Evolutionary conservation across 805 yeast species (phyloP).

Genomic region (Lipomyces yamanashiensis): DNA sequence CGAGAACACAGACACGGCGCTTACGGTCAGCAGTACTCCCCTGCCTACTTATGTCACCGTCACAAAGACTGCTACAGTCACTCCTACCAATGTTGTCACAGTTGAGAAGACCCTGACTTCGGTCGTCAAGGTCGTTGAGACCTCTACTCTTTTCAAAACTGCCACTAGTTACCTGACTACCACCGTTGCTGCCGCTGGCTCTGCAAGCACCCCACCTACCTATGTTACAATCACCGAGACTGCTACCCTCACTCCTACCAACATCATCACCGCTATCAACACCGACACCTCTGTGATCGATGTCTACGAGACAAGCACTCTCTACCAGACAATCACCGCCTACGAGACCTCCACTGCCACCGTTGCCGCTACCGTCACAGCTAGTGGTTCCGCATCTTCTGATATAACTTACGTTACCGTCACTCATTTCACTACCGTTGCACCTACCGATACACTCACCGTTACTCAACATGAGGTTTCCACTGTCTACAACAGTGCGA

Average conservation of each 20-base stretch:
- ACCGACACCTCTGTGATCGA: constrained; percentile 8
- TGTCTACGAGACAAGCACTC: constrained; percentile 10
- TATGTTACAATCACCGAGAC: constrained; percentile 16
- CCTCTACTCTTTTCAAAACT: not conserved
- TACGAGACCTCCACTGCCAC: not conserved
- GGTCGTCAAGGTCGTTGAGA: not conserved
- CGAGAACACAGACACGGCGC: not conserved
- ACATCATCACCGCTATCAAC: not conserved
- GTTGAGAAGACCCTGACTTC: constrained; percentile 3
- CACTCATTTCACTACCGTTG: constrained; percentile 11
- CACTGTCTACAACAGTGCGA: constrained; percentile 5
- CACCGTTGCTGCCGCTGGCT: not conserved
- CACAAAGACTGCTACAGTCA: constrained; percentile 3
- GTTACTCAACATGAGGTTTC: not conserved
- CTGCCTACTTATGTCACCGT: constrained; percentile 10
- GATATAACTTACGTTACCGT: constrained; percentile 19
- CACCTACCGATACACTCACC: constrained; percentile 17
- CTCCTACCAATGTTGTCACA: constrained; percentile 7
- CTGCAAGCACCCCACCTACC: not conserved
- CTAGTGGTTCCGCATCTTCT: not conserved
- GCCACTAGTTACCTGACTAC: not conserved
- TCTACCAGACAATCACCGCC: not conserved
- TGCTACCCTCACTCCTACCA: constrained; percentile 14
- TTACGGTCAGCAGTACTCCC: not conserved
- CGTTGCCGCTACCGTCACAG: not conserved